Percentiles rank a stretch among this genome's conserved stretches.
phyloP scores from a whole-genome alignment of 179 eudicot species.

The Camellia oleifera region DNA sequence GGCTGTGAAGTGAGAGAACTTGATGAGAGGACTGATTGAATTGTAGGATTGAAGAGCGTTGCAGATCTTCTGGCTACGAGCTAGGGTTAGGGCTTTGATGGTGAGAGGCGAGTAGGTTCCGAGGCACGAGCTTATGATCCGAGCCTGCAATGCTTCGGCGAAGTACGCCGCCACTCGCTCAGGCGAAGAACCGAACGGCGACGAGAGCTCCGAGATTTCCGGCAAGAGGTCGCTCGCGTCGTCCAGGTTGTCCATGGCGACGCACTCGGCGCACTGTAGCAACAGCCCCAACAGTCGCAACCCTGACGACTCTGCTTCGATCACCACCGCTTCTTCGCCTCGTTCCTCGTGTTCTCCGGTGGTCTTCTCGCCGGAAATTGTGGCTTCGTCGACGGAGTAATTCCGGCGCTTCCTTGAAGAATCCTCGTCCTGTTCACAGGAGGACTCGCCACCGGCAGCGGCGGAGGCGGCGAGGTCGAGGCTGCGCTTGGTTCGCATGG shows the following conservation, averaged over 20 bases:
- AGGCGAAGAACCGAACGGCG: conserved; percentile 50
- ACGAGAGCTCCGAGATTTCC: conserved; percentile 35
- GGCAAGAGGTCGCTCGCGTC: conserved; percentile 37
- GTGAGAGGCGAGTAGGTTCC: conserved; percentile 2
- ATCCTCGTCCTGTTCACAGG: conserved; percentile 12
- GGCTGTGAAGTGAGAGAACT: conserved; percentile 63
- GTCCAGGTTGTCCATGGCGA: conserved; percentile 31
- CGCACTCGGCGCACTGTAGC: conserved; percentile 48
- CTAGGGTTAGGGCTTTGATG: conserved; percentile 16
- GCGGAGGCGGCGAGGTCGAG: conserved; percentile 2
- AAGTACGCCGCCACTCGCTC: conserved; percentile 56
- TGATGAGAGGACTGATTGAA: conserved; percentile 39
- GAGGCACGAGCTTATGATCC: conserved; percentile 33
- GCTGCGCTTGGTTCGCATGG: conserved; percentile 20
- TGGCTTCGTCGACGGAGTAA: conserved; percentile 18
- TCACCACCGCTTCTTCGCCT: background rate
- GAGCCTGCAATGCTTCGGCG: conserved; percentile 37
- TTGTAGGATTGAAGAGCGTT: conserved; percentile 48
- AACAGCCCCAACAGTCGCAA: conserved; percentile 42
- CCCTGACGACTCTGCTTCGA: conserved; percentile 18
- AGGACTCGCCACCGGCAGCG: conserved; percentile 10
- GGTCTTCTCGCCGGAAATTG: conserved; percentile 18
- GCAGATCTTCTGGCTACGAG: conserved; percentile 32
- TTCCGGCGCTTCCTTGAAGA: background rate
- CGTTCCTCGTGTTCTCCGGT: background rate